Conservation (phyloP, 805 yeast species). For the Schwanniomyces yamadae region DNA sequence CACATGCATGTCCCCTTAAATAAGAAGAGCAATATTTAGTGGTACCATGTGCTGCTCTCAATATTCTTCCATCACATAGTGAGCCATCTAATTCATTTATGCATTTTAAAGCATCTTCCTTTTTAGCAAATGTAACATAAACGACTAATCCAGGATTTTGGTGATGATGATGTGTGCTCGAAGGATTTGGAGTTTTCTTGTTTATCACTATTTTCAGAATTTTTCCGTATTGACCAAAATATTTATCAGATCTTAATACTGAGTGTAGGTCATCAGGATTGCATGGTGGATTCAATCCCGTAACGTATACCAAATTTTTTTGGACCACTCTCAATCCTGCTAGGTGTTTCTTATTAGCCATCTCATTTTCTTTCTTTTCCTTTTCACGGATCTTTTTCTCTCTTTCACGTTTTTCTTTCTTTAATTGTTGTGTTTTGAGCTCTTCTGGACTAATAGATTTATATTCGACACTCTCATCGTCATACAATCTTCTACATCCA, state of each 20-base stretch:
- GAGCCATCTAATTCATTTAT: slow-evolving; percentile 92
- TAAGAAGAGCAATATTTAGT: slow-evolving; percentile 98
- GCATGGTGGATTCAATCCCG: slow-evolving; percentile 87
- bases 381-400: slow-evolving; percentile 84
- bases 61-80: slow-evolving; percentile 81
- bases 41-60: slow-evolving; percentile 97
- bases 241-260: slow-evolving; percentile 81
- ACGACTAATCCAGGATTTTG: slow-evolving; percentile 85
- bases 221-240: slow-evolving; percentile 98
- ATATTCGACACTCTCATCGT: slow-evolving; percentile 90
- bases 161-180: slow-evolving; percentile 33
- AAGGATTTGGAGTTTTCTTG: slow-evolving; percentile 57
- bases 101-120: slow-evolving; percentile 94
- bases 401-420: slow-evolving; percentile 76
- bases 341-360: slow-evolving; percentile 78
- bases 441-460: slow-evolving; percentile 83
- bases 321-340: slow-evolving; percentile 99
- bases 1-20: slow-evolving; percentile 92
- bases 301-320: slow-evolving; percentile 93
- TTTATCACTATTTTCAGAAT: slow-evolving; percentile 92
- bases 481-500: slow-evolving; percentile 92
- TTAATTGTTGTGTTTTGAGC: slow-evolving; percentile 74
- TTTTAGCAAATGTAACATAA: slow-evolving; percentile 87
- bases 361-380: slow-evolving; percentile 88
- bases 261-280: slow-evolving; percentile 81